Conservation (phyloP, 2,329 filamentous ascomycete genomes). For the Cordyceps farinosa region DNA sequence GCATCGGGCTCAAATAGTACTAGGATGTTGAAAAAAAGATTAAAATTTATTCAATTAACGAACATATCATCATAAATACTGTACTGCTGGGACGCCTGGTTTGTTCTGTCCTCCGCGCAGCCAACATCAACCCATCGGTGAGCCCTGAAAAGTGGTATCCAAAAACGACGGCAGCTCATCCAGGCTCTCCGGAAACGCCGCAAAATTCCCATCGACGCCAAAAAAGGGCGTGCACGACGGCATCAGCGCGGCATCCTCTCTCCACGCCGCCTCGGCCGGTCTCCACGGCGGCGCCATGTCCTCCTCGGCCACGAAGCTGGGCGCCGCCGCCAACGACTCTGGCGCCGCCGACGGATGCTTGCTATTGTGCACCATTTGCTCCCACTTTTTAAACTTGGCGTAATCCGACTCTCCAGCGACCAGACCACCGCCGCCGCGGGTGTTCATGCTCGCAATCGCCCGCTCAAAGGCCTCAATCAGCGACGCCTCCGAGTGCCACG, state of each 20-base stretch:
- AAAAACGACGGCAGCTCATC: constrained; percentile 36
- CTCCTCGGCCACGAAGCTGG: background rate
- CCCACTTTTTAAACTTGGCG: constrained; percentile 49
- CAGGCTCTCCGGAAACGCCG: constrained; percentile 37
- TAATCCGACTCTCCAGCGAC: constrained; percentile 43
- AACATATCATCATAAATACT: too few species aligned
- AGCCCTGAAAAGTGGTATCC: background rate
- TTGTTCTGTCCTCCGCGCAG: too few species aligned
- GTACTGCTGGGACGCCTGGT: too few species aligned
- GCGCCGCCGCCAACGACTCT: constrained; percentile 21
- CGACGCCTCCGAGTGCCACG: constrained; percentile 50
- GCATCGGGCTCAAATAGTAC: too few species aligned
- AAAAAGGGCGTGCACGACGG: constrained; percentile 33
- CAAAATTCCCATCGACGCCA: constrained; percentile 35
- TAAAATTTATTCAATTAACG: too few species aligned
- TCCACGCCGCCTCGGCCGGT: constrained; percentile 20
- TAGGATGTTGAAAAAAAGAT: too few species aligned
- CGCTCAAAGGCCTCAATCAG: constrained; percentile 51
- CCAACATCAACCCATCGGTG: background rate
- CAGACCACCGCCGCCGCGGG: constrained; percentile 30
- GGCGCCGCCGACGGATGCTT: constrained; percentile 31
- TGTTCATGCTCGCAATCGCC: constrained; percentile 43
- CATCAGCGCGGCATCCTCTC: constrained; percentile 10
- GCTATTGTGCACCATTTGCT: constrained; percentile 41
- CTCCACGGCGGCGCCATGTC: background rate